Percentiles rank a stretch among this genome's conserved stretches.
phyloP scores from a whole-genome alignment of 2,329 filamentous ascomycete species.

The Colletotrichum cordylinicola region DNA sequence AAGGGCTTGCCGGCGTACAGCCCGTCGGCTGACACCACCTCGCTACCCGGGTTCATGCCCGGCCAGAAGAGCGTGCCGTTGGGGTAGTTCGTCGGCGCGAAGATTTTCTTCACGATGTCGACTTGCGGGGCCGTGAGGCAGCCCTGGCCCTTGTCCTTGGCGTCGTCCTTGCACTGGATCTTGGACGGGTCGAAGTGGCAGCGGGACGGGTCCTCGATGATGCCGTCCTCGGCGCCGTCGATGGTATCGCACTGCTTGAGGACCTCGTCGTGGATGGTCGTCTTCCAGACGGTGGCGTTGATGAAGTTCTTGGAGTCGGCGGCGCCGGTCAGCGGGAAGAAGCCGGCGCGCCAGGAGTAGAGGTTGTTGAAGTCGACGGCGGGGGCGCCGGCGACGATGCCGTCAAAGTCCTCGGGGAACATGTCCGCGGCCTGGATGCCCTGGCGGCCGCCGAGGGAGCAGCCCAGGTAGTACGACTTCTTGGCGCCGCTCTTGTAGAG shows the following conservation, averaged over 20 bases:
- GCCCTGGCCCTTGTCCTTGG: slow-evolving; percentile 16
- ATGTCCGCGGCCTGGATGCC: slow-evolving; percentile 51
- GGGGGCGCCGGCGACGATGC: slow-evolving; percentile 54
- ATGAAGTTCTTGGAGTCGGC: slow-evolving; percentile 33
- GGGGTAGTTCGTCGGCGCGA: slow-evolving; percentile 31
- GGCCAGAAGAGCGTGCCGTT: slow-evolving; percentile 43
- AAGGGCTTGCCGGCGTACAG: slow-evolving; percentile 41
- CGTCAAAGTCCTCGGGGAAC: slow-evolving; percentile 56
- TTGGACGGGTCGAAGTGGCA: slow-evolving; percentile 37
- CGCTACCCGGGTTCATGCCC: slow-evolving; percentile 53
- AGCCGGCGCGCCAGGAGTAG: slow-evolving; percentile 43
- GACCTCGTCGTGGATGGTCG: slow-evolving; percentile 38
- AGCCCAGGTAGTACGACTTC: slow-evolving; percentile 57
- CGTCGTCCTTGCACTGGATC: neutral
- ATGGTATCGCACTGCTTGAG: slow-evolving; percentile 51
- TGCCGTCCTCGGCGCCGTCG: slow-evolving; percentile 52
- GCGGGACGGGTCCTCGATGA: slow-evolving; percentile 48
- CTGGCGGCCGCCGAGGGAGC: slow-evolving; percentile 60
- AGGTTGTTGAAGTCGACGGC: slow-evolving; percentile 42
- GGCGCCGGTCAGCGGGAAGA: slow-evolving; percentile 41
- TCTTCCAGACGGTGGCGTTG: slow-evolving; percentile 4
- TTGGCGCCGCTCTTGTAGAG: slow-evolving; percentile 48
- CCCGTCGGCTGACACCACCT: slow-evolving; percentile 46
- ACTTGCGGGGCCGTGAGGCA: slow-evolving; percentile 48
- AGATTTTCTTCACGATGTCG: slow-evolving; percentile 31